Percentiles rank a stretch among this genome's conserved stretches.
phyloP scores from a whole-genome alignment of 148 eudicot genomes.

The Euryodendron excelsum region DNA sequence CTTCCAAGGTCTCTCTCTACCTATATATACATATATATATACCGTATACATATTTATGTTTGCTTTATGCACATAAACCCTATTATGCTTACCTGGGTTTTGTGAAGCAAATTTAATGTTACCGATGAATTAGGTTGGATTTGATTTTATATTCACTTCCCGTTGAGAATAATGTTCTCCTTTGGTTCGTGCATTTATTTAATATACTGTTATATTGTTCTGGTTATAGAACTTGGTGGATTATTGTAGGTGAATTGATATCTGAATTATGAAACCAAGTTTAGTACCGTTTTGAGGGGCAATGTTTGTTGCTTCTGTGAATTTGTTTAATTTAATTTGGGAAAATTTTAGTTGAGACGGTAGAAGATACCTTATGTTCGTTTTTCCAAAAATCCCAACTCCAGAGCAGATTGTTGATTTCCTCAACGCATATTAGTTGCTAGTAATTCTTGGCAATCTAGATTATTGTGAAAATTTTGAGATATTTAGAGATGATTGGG shows the following conservation, averaged over 20 bases:
- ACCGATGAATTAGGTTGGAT: neutral
- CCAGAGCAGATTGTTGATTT: neutral
- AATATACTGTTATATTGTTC: neutral
- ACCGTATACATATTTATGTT: neutral
- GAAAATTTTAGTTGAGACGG: no score
- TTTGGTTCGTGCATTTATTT: neutral
- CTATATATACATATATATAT: no score
- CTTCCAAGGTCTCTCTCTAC: constrained; percentile 1
- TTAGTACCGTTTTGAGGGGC: no score
- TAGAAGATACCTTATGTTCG: no score
- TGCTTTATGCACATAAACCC: neutral
- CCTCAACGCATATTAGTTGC: neutral
- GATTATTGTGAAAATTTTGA: neutral
- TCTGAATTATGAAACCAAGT: no score
- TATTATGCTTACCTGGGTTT: no score
- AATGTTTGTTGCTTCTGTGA: no score
- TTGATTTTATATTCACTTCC: neutral
- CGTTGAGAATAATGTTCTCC: no score
- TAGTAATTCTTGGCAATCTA: neutral
- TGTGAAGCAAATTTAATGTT: no score
- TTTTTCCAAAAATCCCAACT: no score
- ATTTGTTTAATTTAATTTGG: no score
- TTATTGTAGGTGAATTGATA: no score
- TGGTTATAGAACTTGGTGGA: neutral
- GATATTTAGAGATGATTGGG: neutral